These are phyloP conservation scores for Ministeria vibrans DNA, from an alignment of 78 protist genomes.

Conservation along the genomic window DNA sequence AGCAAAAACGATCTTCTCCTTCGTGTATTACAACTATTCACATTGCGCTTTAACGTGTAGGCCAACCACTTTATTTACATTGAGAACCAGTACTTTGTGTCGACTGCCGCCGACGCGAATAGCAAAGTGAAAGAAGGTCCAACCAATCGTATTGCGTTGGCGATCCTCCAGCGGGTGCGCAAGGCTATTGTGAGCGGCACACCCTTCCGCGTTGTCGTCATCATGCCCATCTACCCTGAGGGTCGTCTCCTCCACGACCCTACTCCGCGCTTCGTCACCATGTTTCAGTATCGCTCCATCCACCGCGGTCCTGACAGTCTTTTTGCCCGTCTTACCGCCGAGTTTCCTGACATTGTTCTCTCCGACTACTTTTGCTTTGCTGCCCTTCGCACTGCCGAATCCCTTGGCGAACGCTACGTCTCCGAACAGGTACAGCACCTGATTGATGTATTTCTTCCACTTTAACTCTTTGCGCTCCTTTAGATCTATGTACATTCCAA, in stretches of 20 bases:
- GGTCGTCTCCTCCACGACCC: background rate
- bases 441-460: too few species aligned
- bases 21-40: too few species aligned
- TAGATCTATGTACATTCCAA: conserved; percentile 41
- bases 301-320: background rate
- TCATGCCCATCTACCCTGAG: conserved; percentile 2
- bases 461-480: too few species aligned
- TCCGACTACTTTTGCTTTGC: background rate
- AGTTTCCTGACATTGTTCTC: background rate
- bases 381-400: background rate
- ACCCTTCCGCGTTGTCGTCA: background rate
- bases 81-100: conserved; percentile 31
- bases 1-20: too few species aligned
- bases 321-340: background rate
- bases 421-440: conserved; percentile 34
- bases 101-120: background rate
- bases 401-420: background rate
- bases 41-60: too few species aligned
- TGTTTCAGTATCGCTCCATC: conserved; percentile 18
- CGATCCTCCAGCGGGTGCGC: background rate
- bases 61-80: conserved; percentile 39
- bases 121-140: background rate
- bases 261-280: background rate
- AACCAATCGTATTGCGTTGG: background rate
- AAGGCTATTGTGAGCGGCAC: background rate